Evolutionary conservation across 345 rosid genomes (phyloP).

Genomic region (Arabis alpina): DNA sequence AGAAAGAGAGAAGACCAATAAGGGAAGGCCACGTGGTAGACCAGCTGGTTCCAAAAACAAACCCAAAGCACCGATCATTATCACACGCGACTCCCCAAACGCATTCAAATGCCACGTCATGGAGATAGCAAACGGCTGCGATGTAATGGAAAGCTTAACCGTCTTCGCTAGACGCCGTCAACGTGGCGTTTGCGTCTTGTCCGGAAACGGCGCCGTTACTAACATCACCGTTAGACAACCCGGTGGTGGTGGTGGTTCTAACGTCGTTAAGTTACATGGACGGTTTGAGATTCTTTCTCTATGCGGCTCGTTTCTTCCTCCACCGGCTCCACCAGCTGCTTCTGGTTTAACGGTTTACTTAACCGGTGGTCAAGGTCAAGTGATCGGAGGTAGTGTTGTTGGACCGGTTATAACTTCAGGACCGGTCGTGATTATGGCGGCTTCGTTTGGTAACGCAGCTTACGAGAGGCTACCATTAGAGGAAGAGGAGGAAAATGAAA

Average conservation of each 20-base stretch:
- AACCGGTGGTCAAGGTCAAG: conserved; percentile 92
- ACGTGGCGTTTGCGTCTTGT: conserved; percentile 76
- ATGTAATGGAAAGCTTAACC: conserved; percentile 74
- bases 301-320: conserved; percentile 84
- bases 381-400: conserved; percentile 75
- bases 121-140: conserved; percentile 70
- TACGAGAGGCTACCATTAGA: conserved; percentile 79
- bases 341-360: conserved; percentile 74
- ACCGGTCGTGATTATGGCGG: conserved; percentile 84
- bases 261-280: conserved; percentile 73
- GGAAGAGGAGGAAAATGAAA: conserved; percentile 47
- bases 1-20: conserved; percentile 37
- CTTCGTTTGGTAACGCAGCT: conserved; percentile 96
- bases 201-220: conserved; percentile 78
- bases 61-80: conserved; percentile 80
- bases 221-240: conserved; percentile 76
- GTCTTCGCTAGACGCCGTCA: conserved; percentile 69
- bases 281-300: conserved; percentile 82
- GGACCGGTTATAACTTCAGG: conserved; percentile 82
- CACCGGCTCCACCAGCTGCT: conserved; percentile 84
- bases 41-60: conserved; percentile 88
- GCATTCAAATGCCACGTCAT: conserved; percentile 80
- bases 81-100: conserved; percentile 83
- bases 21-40: conserved; percentile 73
- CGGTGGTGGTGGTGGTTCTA: conserved; percentile 7